phyloP scores from a whole-genome alignment of 2,329 filamentous ascomycete species.

The Didymellaceae sp. region DNA sequence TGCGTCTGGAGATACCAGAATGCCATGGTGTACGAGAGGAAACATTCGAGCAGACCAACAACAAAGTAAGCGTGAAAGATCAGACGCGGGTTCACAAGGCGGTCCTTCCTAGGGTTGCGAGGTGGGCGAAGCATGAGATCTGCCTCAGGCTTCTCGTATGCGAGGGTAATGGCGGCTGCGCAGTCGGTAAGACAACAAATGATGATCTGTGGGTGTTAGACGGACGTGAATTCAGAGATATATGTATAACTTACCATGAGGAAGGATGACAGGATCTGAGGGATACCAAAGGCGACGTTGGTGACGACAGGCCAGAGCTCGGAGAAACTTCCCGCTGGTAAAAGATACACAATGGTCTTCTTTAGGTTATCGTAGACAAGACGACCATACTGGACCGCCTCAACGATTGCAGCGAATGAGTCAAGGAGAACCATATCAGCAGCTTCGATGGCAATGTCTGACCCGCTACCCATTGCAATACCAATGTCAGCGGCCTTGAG shows the following conservation, averaged over 20 bases:
- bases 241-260: slow-evolving; percentile 60
- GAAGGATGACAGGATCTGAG: slow-evolving; percentile 75
- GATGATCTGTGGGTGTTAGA: slow-evolving; percentile 33
- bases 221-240: not conserved
- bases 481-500: slow-evolving; percentile 66
- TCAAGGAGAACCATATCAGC: slow-evolving; percentile 70
- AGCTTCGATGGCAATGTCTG: slow-evolving; percentile 67
- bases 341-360: slow-evolving; percentile 76
- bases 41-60: slow-evolving; percentile 63
- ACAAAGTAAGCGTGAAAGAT: slow-evolving; percentile 76
- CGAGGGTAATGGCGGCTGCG: slow-evolving; percentile 66
- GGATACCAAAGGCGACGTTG: slow-evolving; percentile 73
- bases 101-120: slow-evolving; percentile 71
- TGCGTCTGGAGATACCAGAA: slow-evolving; percentile 50
- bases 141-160: slow-evolving; percentile 78
- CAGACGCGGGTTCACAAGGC: slow-evolving; percentile 75
- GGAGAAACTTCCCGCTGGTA: slow-evolving; percentile 75
- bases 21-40: slow-evolving; percentile 53
- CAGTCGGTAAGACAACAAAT: slow-evolving; percentile 77
- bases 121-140: slow-evolving; percentile 75
- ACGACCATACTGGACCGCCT: slow-evolving; percentile 74
- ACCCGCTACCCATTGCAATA: slow-evolving; percentile 64
- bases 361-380: slow-evolving; percentile 82
- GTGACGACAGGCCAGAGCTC: slow-evolving; percentile 79
- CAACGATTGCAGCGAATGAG: slow-evolving; percentile 73